Percentiles rank a stretch among this genome's conserved stretches.
These are phyloP conservation scores for Lentinula detonsa DNA, from an alignment of 768 basidiomycete genomes.

Conservation along the genomic window DNA sequence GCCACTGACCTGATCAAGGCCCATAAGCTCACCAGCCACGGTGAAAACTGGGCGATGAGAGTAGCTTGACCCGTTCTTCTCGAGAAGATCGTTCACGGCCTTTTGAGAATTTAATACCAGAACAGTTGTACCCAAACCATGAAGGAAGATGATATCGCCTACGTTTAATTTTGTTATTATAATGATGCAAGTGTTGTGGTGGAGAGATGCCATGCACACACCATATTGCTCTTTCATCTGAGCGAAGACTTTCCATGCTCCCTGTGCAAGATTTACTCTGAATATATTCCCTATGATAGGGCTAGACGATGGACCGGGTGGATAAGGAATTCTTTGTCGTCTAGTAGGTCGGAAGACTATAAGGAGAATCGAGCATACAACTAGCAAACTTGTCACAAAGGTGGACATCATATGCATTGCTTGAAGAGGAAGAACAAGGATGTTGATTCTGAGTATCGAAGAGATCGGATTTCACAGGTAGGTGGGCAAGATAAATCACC, in stretches of 20 bases:
- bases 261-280: neutral
- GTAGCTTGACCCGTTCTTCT: conserved; percentile 19
- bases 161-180: no score
- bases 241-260: neutral
- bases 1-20: neutral
- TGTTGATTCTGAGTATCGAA: no score
- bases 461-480: no score
- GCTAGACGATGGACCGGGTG: neutral
- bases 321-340: neutral
- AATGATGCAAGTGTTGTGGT: no score
- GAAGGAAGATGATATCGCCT: neutral
- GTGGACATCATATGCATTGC: neutral
- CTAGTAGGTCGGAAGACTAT: neutral
- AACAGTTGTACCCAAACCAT: neutral
- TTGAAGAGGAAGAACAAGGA: no score
- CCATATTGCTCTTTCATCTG: neutral
- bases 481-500: no score
- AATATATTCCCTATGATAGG: conserved; percentile 5
- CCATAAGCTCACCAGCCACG: neutral
- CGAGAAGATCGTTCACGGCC: conserved; percentile 21
- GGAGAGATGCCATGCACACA: neutral
- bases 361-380: neutral
- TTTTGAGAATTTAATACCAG: conserved; percentile 15
- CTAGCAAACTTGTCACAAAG: neutral
- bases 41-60: conserved; percentile 22